phyloP scores from a whole-genome alignment of 768 basidiomycete species.

The Mycena rosella region DNA sequence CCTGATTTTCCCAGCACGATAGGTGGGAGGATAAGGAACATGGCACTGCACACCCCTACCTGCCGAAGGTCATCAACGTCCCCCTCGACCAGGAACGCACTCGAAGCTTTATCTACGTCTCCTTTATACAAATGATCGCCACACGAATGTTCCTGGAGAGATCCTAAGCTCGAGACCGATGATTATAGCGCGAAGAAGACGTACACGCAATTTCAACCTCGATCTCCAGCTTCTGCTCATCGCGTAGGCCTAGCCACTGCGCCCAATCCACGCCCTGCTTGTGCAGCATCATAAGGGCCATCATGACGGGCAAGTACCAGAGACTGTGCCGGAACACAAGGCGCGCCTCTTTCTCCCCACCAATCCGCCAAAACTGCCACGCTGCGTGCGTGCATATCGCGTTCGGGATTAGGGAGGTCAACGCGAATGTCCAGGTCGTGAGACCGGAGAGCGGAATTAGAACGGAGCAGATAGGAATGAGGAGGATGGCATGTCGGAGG shows the following conservation, averaged over 20 bases:
- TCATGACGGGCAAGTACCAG: conserved; percentile 91
- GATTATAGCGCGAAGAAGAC: too few species aligned
- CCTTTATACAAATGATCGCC: too few species aligned
- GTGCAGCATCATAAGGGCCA: conserved; percentile 95
- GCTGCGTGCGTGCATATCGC: conserved; percentile 75
- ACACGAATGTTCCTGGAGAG: too few species aligned
- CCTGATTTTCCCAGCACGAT: too few species aligned
- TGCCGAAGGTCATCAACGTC: too few species aligned
- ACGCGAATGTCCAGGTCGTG: conserved; percentile 91
- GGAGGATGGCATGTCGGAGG: conserved; percentile 82
- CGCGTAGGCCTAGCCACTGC: conserved; percentile 65
- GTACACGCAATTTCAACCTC: too few species aligned
- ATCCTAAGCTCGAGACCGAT: too few species aligned
- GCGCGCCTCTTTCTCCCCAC: conserved; percentile 84
- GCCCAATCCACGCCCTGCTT: conserved; percentile 89
- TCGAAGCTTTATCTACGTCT: too few species aligned
- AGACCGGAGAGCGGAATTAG: conserved; percentile 91
- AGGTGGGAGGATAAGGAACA: too few species aligned
- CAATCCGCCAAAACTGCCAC: conserved; percentile 78
- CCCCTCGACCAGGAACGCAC: too few species aligned
- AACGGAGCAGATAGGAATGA: conserved; percentile 83
- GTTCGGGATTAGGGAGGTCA: conserved; percentile 84
- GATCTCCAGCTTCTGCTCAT: conserved; percentile 27
- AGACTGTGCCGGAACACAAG: conserved; percentile 83
- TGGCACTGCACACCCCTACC: too few species aligned